Base-by-base conservation (phyloP, 768 basidiomycete genomes). In the Serendipita sp. region DNA sequence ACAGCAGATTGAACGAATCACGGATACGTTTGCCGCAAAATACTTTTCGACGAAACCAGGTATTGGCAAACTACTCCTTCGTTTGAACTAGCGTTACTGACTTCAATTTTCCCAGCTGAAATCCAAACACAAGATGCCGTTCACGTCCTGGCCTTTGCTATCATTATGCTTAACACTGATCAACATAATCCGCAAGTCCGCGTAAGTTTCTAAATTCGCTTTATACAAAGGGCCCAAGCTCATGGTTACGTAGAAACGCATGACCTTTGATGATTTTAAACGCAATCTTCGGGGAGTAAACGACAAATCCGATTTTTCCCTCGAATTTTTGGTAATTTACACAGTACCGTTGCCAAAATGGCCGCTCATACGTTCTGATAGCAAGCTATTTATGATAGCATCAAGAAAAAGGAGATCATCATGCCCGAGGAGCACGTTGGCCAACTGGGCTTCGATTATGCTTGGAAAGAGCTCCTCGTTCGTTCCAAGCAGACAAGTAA, bases 111-210 rank as follows among this genome's bases (percentile, higher is more conserved):
- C 27, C 29, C 66, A 93, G 92, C 82, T 65, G 94, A 94, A 72
- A 86, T 98, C 67, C 90, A 87, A 71, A 85, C 78, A 64, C 84
- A 91, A 74, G 96, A 98, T 71, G 90, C 95, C 3, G 89, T 91
- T 18, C 94, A 96, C 73, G 88, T 99, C 5, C 75, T 99, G 29
- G 83, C 95, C 1, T 99, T 86, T 73, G 97, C 96, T 0, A 86
- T 99, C 66, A 97, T 99, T 73, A 82, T 99, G 92, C 81, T 99
- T 60, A 99, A 99, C 74, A 99, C 96, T 5, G 96, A 99, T 75
- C 83, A 84, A 36, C 94, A 97, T 72, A 97, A 90, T 71, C 93
- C 94, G 11, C 92, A 96, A 78, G 82, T 94, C 66, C 77, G 89
- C 71, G 91, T 88, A 71, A 72, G 85, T 70, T 10, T 29, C 29